Evolutionary conservation across 192 early-diverging fungal species (phyloP).

Genomic region (Backusella tuberculispora): DNA sequence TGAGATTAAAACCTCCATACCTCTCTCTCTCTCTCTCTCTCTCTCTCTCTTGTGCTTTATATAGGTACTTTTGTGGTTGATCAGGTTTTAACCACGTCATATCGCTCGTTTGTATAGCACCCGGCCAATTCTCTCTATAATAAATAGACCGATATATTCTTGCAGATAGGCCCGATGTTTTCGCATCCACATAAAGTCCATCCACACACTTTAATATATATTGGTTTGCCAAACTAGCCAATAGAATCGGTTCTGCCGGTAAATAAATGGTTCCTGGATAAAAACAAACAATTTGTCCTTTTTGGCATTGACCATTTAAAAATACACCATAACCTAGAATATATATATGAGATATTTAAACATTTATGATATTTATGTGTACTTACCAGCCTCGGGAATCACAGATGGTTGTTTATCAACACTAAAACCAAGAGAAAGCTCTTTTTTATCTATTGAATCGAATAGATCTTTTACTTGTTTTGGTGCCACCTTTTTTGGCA

Average conservation of each 20-base stretch:
- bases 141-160: constrained; percentile 45
- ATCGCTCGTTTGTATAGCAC: constrained; percentile 46
- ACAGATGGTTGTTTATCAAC: neutral
- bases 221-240: constrained; percentile 47
- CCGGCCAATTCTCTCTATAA: constrained; percentile 51
- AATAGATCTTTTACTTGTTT: constrained; percentile 17
- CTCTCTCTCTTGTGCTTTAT: too few relatives aligned
- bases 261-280: constrained; percentile 47
- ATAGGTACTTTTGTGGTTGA: constrained; percentile 25
- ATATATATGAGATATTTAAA: neutral
- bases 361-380: neutral
- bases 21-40: neutral
- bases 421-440: neutral
- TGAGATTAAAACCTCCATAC: neutral
- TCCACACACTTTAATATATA: constrained; percentile 55
- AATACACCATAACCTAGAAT: constrained; percentile 31
- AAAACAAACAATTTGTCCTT: constrained; percentile 32
- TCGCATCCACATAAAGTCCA: constrained; percentile 50
- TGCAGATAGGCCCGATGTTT: constrained; percentile 43
- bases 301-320: constrained; percentile 21
- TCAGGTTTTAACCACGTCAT: constrained; percentile 43
- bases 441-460: neutral
- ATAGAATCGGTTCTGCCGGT: constrained; percentile 49
- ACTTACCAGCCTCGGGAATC: constrained; percentile 24
- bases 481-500: neutral